Percentiles rank a stretch among this genome's conserved stretches.
Conservation (phyloP, 140 eudicot genomes). For the Cichorium intybus region DNA sequence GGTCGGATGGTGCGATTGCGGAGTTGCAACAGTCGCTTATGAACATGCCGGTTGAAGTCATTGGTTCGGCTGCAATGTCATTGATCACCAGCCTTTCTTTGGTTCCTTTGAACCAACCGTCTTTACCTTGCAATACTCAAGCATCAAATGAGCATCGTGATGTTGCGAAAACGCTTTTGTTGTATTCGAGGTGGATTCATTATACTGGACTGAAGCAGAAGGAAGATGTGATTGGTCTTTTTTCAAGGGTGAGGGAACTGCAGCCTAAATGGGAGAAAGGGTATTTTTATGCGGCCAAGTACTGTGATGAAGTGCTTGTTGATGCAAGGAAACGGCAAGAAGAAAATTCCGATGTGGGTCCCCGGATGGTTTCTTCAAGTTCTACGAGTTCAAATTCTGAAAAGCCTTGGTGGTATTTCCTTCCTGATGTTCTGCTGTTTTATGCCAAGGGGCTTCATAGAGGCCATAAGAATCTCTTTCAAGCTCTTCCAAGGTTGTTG, state of each 20-base stretch:
- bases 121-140: conserved; percentile 54
- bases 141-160: conserved; percentile 60
- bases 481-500: conserved; percentile 95
- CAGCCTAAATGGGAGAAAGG: conserved; percentile 99
- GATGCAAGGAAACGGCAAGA: conserved; percentile 95
- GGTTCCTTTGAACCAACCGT: conserved; percentile 64
- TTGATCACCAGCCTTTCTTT: conserved; percentile 86
- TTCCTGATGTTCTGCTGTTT: conserved; percentile 82
- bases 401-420: conserved; percentile 76
- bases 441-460: conserved; percentile 99
- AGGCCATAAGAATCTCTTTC: conserved; percentile 97
- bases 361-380: conserved; percentile 48
- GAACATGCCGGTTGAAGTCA: conserved; percentile 75
- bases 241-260: conserved; percentile 86
- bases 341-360: conserved; percentile 52
- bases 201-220: conserved; percentile 92
- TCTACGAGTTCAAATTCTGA: conserved; percentile 52
- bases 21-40: conserved; percentile 92
- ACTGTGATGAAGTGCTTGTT: conserved; percentile 92
- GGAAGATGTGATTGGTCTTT: conserved; percentile 84
- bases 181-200: conserved; percentile 98
- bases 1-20: conserved; percentile 95
- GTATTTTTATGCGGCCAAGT: conserved; percentile 84
- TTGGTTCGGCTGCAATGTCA: conserved; percentile 84
- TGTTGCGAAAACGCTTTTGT: conserved; percentile 81